Base-by-base conservation (phyloP, 306 rosid genomes). In the Luffa aegyptiaca region DNA sequence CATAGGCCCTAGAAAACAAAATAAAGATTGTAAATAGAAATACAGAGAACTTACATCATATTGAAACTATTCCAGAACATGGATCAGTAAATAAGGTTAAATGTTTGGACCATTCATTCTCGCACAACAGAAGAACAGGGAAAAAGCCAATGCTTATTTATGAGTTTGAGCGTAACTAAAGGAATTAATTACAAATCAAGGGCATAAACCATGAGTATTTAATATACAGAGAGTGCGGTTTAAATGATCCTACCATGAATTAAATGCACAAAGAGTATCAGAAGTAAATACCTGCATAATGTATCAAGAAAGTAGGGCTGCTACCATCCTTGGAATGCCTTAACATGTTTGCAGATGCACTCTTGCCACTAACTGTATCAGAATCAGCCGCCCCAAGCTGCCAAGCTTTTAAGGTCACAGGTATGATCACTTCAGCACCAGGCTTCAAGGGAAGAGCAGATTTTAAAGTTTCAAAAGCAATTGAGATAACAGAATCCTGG, bases 351-450 rank as follows among this genome's bases (percentile, higher is more conserved):
- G 88, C 90, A n/a, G 86, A 87, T 75, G 83, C 82, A 87, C 79
- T 81, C 91, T 84, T 91, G 57, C 93, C 91, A 39, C 83, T 56
- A 84, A 87, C 80, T 66, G 82, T 61, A 83, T 96, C 98, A 71
- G 86, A 83, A 82, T 93, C 99, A 74, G 58, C 81, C 69, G 26
- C 11, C 39, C 90, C 88, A 85, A 88, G 91, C 80, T 90, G 95
- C 98, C 98, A 93, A 82, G 97, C 98, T 81, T 89, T 88, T 84
- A 93, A 87, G 82, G 97, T 96, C 88, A 93, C 92, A 17, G 97
- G 97, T 77, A 96, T 81, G 51, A 89, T 87, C 92, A 96, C 98
- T 90, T 93, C 94, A 11, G 97, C 90, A 76, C 99, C 99, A 71
- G 98, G 94, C 85, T 87, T 91, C 80, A 96, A 84, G 57, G 99